Evolutionary conservation across 257 asterid species (phyloP), one percentile per base, ranked within the genome.

Genomic region (Nicotiana tomentosiformis): DNA sequence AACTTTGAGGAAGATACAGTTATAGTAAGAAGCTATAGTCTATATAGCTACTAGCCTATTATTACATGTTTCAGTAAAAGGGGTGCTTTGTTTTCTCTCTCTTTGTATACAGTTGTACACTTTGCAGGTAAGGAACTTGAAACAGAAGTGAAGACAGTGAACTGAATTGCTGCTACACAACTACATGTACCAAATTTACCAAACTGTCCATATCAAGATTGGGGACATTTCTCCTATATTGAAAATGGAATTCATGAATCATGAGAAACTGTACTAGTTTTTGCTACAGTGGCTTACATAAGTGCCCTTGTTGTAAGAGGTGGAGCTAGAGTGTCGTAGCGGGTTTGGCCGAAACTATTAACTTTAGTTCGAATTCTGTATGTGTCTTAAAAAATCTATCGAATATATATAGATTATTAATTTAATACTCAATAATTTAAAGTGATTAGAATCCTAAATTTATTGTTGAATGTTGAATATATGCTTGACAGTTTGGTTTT

Each of bases 71-170:
- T 43, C 80, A 17, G 43, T 35, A 65, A 79, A 82, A 87, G 84
- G 82, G 26, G 82, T 82, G 85, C 86, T 84, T 87, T 89, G 86
- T 91, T 84, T 81, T 78, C 70, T 7, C 86, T 61, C 83, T 70
- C 83, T 8, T 43, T 43, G 11, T 43, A 43, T 43, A 43, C 51
- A 43, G 11, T 43, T 43, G 51, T 43, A 43, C 11, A 43, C 51
- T 43, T 7, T 43, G 51, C 51, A 43, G 51, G 11, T 43, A 43
- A 43, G 51, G 51, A 90, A 92, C 95, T 91, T 90, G 90, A 77
- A 90, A 83, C 82, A 86, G 69, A 93, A 92, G 93, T 88, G 96
- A 92, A 94, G 86, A 89, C 77, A 89, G 23, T 46, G 37, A 95
- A 87, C 90, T 86, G 81, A 43, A 43, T 11, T 43, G 51, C 51